Evolutionary conservation across 2,329 filamentous ascomycete species (phyloP).

Genomic region (Drechslera avenae): DNA sequence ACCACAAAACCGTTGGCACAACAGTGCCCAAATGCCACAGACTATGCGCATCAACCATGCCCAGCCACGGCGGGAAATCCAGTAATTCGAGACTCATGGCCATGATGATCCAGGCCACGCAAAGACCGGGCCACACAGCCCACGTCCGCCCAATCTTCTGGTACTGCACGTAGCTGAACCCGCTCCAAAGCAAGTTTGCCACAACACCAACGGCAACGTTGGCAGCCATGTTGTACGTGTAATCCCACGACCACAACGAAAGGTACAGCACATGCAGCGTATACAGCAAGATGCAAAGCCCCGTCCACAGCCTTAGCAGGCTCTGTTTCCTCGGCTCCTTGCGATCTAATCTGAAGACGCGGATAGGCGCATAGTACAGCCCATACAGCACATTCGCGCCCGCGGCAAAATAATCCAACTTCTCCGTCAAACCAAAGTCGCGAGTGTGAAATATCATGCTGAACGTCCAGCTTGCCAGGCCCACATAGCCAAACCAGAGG

Average conservation of each 20-base stretch:
- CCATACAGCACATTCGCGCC: slow-evolving; percentile 90
- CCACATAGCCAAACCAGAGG: slow-evolving; percentile 76
- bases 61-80: slow-evolving; percentile 85
- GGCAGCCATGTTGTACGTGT: slow-evolving; percentile 96
- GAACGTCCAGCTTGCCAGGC: slow-evolving; percentile 82
- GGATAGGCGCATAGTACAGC: slow-evolving; percentile 80
- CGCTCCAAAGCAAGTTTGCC: slow-evolving; percentile 84
- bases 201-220: slow-evolving; percentile 83
- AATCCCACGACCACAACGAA: slow-evolving; percentile 87
- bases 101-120: slow-evolving; percentile 87
- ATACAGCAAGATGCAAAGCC: slow-evolving; percentile 73
- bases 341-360: slow-evolving; percentile 81
- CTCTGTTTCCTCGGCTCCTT: slow-evolving; percentile 55
- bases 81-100: slow-evolving; percentile 96
- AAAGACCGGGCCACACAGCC: slow-evolving; percentile 87
- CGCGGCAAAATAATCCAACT: slow-evolving; percentile 94
- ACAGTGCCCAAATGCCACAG: slow-evolving; percentile 97
- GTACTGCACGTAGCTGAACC: slow-evolving; percentile 79
- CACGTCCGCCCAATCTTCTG: slow-evolving; percentile 72
- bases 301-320: slow-evolving; percentile 75
- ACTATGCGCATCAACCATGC: slow-evolving; percentile 88
- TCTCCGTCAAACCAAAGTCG: slow-evolving; percentile 85
- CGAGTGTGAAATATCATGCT: slow-evolving; percentile 91
- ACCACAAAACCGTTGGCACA: slow-evolving; percentile 85
- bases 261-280: slow-evolving; percentile 79